phyloP scores from a whole-genome alignment of 2,329 filamentous ascomycete species.

The Colletotrichum lentis region DNA sequence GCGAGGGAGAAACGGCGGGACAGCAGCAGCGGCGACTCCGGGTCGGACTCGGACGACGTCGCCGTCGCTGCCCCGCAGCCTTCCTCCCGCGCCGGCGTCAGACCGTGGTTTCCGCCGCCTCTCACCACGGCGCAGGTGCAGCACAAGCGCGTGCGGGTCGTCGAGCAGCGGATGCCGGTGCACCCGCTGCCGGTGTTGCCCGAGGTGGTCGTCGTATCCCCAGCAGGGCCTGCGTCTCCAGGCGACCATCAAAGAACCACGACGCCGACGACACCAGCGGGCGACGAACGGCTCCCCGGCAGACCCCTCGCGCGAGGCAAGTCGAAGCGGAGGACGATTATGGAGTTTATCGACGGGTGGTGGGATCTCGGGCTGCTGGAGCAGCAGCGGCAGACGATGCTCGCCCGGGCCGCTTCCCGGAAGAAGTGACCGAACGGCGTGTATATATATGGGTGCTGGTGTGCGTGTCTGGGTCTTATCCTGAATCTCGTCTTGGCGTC shows the following conservation, averaged over 20 bases:
- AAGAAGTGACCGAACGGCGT: neutral
- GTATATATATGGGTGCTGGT: neutral
- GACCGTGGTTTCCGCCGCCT: slow-evolving; percentile 47
- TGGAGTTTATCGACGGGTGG: slow-evolving; percentile 61
- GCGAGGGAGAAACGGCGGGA: slow-evolving; percentile 46
- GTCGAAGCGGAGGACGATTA: slow-evolving; percentile 56
- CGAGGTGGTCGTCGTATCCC: slow-evolving; percentile 30
- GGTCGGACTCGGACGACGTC: slow-evolving; percentile 45
- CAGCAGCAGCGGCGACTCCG: slow-evolving; percentile 46
- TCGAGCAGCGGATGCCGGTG: slow-evolving; percentile 36
- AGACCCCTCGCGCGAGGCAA: slow-evolving; percentile 38
- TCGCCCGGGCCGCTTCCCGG: slow-evolving; percentile 37
- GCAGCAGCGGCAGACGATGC: slow-evolving; percentile 52
- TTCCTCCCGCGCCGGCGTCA: slow-evolving; percentile 31
- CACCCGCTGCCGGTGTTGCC: slow-evolving; percentile 32
- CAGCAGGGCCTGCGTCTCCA: slow-evolving; percentile 28
- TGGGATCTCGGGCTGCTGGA: slow-evolving; percentile 63
- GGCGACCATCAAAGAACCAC: slow-evolving; percentile 7
- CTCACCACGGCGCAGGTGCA: slow-evolving; percentile 48
- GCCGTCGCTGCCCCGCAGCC: slow-evolving; percentile 39
- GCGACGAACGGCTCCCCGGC: slow-evolving; percentile 7
- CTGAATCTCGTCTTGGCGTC: neutral
- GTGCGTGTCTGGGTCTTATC: neutral
- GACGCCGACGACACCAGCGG: slow-evolving; percentile 41
- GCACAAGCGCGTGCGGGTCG: slow-evolving; percentile 29